These are phyloP conservation scores for Naganishia sp. DNA, from an alignment of 1,284 basidiomycete genomes.

Conservation along the genomic window DNA sequence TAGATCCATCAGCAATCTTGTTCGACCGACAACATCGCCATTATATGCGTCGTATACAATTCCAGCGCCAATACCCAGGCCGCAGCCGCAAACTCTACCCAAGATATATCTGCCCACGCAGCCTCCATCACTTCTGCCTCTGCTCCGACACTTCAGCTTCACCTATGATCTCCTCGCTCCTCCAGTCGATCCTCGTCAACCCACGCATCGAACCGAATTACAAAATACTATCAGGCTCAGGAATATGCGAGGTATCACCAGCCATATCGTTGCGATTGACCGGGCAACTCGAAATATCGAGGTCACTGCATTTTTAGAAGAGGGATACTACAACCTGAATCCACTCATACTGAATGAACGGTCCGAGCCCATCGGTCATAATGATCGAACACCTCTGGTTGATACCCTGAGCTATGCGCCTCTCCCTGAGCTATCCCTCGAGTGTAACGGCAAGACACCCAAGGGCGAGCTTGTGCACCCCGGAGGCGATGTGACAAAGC, in stretches of 20 bases:
- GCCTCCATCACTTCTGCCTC: constrained; percentile 37
- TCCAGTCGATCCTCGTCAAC: background rate
- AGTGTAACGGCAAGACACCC: constrained; percentile 18
- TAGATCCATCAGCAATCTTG: background rate
- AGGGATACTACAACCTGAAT: constrained; percentile 28
- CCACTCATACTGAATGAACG: background rate
- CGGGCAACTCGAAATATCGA: constrained; percentile 44
- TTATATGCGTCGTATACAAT: constrained; percentile 12
- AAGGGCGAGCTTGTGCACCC: constrained; percentile 29
- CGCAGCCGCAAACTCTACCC: constrained; percentile 20
- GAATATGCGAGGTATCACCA: constrained; percentile 48
- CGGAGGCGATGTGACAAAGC: constrained; percentile 17
- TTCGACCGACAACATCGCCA: background rate
- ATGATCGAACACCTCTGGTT: background rate
- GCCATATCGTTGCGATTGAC: constrained; percentile 46
- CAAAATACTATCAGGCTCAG: constrained; percentile 42
- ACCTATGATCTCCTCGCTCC: constrained; percentile 32
- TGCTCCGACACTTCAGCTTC: constrained; percentile 41
- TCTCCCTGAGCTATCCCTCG: constrained; percentile 25
- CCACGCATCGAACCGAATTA: constrained; percentile 5
- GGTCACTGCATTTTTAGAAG: constrained; percentile 45
- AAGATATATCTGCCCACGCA: constrained; percentile 24
- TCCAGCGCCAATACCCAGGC: constrained; percentile 26
- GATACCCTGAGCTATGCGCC: constrained; percentile 19
- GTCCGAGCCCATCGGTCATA: constrained; percentile 12